Evolutionary conservation across 495 filamentous ascomycete species (phyloP), one percentile per base, ranked within the genome.

Genomic region (Astrocystis sublimbata): DNA sequence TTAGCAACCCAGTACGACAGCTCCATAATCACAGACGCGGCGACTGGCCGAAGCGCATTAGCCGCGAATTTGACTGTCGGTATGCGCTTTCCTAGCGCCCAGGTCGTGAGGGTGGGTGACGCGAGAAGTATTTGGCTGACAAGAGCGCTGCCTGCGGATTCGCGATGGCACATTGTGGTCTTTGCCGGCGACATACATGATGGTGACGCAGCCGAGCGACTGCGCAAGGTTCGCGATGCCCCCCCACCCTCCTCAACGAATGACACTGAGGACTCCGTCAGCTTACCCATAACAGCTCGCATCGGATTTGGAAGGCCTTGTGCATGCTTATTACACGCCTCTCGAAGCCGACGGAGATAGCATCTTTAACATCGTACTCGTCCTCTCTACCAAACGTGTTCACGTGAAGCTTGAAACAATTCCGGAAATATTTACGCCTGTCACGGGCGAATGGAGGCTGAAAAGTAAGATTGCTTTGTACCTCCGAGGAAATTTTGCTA

Each of bases 291-390:
- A 8, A 31, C 35, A 79, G 76, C 60, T 75, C 7, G 66, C 75
- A 0, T 24, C 42, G 7, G 58, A 38, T 6, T 60, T 68, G 13
- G 72, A 78, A 9, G 65, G 76, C 0, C 74, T 82, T 0, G 66
- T 80, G 4, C 67, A 72, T 4, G 65, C 62, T 1, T 86, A n/a
- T n/a, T n/a, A 82, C 55, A 88, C 85, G 0, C 76, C 80, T 0
- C 36, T 73, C 2, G 68, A 58, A 2, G 68, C 64, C 2, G 80
- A 86, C 50, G 66, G 77, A 0, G 86, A 89, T 65, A 81, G 79
- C 47, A 72, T 89, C 30, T 84, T 90, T 52, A 86, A 90, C 62
- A 75, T 79, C 0, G 75, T 89, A 12, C 68, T 89, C 12, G 77
- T 89, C 2, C 75, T 86, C 0, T 72, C 80, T 7, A 81, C 80